Evolutionary conservation across 208 protist species (phyloP).

Genomic region (Leishmania gerbilli): DNA sequence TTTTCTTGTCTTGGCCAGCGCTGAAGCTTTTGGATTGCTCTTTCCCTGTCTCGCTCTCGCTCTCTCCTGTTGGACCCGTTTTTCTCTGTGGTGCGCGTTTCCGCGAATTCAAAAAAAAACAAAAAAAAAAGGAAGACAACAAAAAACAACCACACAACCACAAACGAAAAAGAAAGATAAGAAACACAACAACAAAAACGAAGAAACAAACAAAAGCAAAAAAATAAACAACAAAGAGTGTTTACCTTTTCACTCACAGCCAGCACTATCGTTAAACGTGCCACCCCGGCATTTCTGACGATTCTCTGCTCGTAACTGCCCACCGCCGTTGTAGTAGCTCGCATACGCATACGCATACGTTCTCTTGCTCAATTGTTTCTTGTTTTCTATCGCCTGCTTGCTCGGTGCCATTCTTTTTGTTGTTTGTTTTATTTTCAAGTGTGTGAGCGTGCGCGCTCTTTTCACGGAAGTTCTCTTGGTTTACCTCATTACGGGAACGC

Average conservation of each 20-base stretch:
- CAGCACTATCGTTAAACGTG: not conserved
- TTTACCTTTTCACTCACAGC: not conserved
- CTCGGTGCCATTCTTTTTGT: not conserved
- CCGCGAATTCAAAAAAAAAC: not conserved
- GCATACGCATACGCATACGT: not conserved
- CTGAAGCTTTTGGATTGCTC: not conserved
- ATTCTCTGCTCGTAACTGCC: not conserved
- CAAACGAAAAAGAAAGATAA: not conserved
- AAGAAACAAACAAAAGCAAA: not conserved
- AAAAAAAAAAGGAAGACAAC: not conserved
- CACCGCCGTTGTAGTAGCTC: not conserved
- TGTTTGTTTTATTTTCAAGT: not conserved
- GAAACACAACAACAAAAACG: not conserved
- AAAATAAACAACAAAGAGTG: not conserved
- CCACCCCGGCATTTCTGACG: not conserved
- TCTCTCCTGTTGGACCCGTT: not conserved
- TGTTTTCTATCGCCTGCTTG: slow-evolving; percentile 6
- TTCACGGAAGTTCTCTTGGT: not conserved
- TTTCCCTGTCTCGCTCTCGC: not conserved
- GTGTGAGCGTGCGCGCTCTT: not conserved
- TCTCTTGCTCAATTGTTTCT: not conserved
- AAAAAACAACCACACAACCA: not conserved
- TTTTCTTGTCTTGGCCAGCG: not conserved
- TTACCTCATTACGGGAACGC: not conserved
- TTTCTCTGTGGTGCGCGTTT: not conserved